Percentiles rank a stretch among this genome's conserved stretches.
Evolutionary conservation across 83 land plant species (phyloP).

Genomic region (Picea mariana): DNA sequence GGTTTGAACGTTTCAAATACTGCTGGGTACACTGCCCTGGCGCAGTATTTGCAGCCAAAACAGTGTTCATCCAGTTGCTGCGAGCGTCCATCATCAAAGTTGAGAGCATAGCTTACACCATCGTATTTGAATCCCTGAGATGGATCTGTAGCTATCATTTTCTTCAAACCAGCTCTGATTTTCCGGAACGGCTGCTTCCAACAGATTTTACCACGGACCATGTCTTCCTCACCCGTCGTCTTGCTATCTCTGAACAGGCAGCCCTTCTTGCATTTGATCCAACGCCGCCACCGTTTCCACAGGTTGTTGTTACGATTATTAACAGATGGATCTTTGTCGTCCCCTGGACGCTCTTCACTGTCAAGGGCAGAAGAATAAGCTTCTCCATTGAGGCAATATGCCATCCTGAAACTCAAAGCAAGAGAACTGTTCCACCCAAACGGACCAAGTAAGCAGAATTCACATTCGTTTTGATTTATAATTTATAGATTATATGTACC

Average conservation of each 20-base stretch:
- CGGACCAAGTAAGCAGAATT: too few relatives aligned
- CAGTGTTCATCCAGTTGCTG: too few relatives aligned
- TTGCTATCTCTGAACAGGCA: not conserved
- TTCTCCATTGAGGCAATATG: not conserved
- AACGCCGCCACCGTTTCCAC: not conserved
- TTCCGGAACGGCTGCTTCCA: conserved; percentile 2
- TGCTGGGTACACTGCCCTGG: too few relatives aligned
- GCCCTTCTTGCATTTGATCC: not conserved
- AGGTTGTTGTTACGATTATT: not conserved
- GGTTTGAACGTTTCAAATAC: too few relatives aligned
- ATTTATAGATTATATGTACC: too few relatives aligned
- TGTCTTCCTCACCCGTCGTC: not conserved
- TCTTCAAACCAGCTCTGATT: not conserved
- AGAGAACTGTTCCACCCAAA: too few relatives aligned
- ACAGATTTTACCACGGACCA: not conserved
- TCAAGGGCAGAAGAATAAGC: not conserved
- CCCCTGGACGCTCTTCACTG: not conserved
- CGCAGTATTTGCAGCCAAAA: too few relatives aligned
- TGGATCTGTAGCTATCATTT: not conserved
- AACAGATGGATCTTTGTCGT: not conserved
- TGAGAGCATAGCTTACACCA: conserved; percentile 16
- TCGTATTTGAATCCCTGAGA: conserved; percentile 8
- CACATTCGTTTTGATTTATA: too few relatives aligned
- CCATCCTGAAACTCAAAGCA: not conserved
- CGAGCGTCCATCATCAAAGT: conserved; percentile 19